Evolutionary conservation across 2,329 filamentous ascomycete genomes (phyloP), one percentile per base, ranked within the genome.

Genomic region (Seiridium cupressi): DNA sequence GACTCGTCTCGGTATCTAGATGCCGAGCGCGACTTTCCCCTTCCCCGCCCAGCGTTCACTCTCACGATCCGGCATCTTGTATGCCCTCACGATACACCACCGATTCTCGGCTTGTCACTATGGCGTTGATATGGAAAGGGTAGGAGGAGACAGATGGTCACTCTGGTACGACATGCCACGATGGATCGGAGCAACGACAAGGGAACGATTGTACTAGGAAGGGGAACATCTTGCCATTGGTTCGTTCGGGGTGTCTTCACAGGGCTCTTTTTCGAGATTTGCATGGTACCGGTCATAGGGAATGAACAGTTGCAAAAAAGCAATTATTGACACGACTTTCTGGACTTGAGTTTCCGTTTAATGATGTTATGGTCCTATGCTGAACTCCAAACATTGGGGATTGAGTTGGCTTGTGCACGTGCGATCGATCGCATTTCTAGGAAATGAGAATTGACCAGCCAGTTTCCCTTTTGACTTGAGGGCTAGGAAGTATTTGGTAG

Each of bases 1-100:
- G 94, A 98, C 95, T 79, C 91, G 93, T 79, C 92, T 99, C 84
- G 93, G 93, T 79, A 96, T 99, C 86, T 99, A 95, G 86, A 87
- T 81, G 79, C 81, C 77, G 84, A 80, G 74, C 77, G 75, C 35
- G 13, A 36, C 18, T 35, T 18, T 72, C 73, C 68, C 73, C 70
- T 70, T 70, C 69, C 18, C 68, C 66, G 59, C 69, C 70, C 69
- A 68, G 67, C 66, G 59, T 62, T 60, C 68, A 64, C 69, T 67
- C 66, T 67, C 67, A n/a, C 40, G 9, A 35, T 18, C 34, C 56
- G 13, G 47, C 55, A 58, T 40, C 38, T 34, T 57, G 58, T 53
- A 54, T 55, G 44, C 58, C 58, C 42, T 44, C 32, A 51, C 51
- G 48, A 51, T 51, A 56, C 44, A 53, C 47, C 53, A 60, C 48